A percentile compares a stretch with the other conserved stretches of the same genome.
These are phyloP conservation scores for Suillus subaureus DNA, from an alignment of 768 basidiomycete species.

Conservation along the genomic window DNA sequence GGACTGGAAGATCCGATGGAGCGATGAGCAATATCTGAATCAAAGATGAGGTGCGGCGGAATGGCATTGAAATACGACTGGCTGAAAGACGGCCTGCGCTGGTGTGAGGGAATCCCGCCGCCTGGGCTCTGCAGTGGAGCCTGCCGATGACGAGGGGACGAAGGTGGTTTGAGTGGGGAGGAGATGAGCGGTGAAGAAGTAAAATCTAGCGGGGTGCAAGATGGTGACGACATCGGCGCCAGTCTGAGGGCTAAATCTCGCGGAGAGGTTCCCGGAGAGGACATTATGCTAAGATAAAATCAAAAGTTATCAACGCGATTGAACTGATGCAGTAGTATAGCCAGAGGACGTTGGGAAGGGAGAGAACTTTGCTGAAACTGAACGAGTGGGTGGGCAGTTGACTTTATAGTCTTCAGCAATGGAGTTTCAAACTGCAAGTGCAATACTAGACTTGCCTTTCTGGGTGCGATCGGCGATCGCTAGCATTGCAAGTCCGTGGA, in stretches of 20 bases:
- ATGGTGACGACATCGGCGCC: background rate
- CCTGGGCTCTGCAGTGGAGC: background rate
- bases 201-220: background rate
- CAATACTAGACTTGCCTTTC: slow-evolving; percentile 3
- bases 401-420: background rate
- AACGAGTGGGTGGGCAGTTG: background rate
- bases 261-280: background rate
- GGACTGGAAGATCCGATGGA: background rate
- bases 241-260: background rate
- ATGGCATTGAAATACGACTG: background rate
- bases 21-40: background rate
- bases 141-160: slow-evolving; percentile 11
- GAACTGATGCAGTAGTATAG: background rate
- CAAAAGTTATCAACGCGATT: background rate
- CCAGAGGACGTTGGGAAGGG: background rate
- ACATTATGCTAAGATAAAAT: background rate
- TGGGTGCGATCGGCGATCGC: background rate
- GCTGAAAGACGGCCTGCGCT: background rate
- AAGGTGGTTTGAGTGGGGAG: slow-evolving; percentile 28
- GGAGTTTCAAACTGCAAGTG: background rate
- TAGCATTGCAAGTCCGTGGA: background rate
- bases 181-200: slow-evolving; percentile 28
- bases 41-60: background rate
- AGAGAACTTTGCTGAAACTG: background rate
- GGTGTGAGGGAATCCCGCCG: background rate